Base-by-base conservation (phyloP, 805 yeast species). In the Yarrowia alimentaria region DNA sequence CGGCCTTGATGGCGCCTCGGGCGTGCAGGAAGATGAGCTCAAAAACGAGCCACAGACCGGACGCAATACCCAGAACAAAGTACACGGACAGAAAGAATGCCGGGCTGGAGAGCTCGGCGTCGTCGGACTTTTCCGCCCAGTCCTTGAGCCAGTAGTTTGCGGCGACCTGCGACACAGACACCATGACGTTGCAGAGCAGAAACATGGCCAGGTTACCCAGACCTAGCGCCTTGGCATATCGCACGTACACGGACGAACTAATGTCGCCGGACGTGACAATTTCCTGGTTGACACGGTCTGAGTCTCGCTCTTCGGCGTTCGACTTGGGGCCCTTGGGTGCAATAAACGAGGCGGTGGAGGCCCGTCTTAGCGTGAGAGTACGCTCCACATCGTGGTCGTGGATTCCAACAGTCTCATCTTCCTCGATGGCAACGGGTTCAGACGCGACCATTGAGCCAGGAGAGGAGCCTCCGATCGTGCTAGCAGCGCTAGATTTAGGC, bases 111-210 rank as follows among this genome's bases (percentile, higher is more conserved):
- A 67, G 68, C 19, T 40, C 33, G 20, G 87, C 87, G 34, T 64
- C 62, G 43, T 63, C 67, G 4, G 87, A 74, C 13, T 83, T 76
- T 62, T 88, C 96, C 14, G 95, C 83, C 96, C 96, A 88, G 61
- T 83, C 82, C 61, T 88, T 87, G 62, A 88, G 74, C 96, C 96
- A 88, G 55, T 85, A 72, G 60, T 80, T 85, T 29, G 85, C 79
- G 31, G 70, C 67, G 42, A 86, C 87, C 54, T 79, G 75, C 35
- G 79, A 62, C 12, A 74, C 59, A 77, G 79, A 81, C 0, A 83
- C 3, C 58, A 52, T 37, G 28, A 30, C 10, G 22, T 43, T 31
- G 21, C 35, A 43, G 6, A 43, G 22, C 17, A 43, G 17, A 81
- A 60, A 60, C 78, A 80, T 3, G 58, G 53, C 37, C 81, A 59